A percentile compares a stretch with the other conserved stretches of the same genome.
phyloP scores from a whole-genome alignment of 2,329 filamentous ascomycete species.

The Cladophialophora carrionii region DNA sequence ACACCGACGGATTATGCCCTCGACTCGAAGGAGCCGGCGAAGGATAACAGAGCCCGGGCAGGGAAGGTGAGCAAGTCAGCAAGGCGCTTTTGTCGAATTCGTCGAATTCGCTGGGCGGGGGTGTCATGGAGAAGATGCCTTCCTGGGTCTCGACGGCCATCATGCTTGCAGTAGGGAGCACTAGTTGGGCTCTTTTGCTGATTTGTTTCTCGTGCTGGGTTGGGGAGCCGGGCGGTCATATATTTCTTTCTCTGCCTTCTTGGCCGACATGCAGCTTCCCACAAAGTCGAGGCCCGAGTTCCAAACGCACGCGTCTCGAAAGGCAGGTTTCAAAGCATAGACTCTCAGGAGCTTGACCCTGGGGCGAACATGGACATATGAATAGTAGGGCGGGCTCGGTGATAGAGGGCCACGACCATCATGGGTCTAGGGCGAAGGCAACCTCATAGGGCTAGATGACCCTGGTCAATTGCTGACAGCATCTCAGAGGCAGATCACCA shows the following conservation, averaged over 20 bases:
- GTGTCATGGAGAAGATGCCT: conserved; percentile 36
- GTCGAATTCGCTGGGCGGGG: conserved; percentile 38
- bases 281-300: background rate
- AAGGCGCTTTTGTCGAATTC: conserved; percentile 36
- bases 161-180: conserved; percentile 16
- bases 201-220: background rate
- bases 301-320: background rate
- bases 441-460: conserved; percentile 32
- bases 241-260: conserved; percentile 15
- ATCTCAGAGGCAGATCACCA: conserved; percentile 22
- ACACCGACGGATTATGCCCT: conserved; percentile 31
- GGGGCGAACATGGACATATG: conserved; percentile 34
- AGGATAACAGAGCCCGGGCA: conserved; percentile 35
- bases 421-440: conserved; percentile 24
- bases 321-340: conserved; percentile 21
- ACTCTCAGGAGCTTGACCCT: conserved; percentile 15
- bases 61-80: conserved; percentile 35
- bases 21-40: conserved; percentile 37
- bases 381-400: conserved; percentile 22
- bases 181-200: conserved; percentile 4
- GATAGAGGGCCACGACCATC: conserved; percentile 14
- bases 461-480: conserved; percentile 31
- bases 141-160: conserved; percentile 33
- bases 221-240: conserved; percentile 12
- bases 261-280: conserved; percentile 14